Base-by-base conservation (phyloP, 2,329 filamentous ascomycete genomes). In the Chaetomium globosum region DNA sequence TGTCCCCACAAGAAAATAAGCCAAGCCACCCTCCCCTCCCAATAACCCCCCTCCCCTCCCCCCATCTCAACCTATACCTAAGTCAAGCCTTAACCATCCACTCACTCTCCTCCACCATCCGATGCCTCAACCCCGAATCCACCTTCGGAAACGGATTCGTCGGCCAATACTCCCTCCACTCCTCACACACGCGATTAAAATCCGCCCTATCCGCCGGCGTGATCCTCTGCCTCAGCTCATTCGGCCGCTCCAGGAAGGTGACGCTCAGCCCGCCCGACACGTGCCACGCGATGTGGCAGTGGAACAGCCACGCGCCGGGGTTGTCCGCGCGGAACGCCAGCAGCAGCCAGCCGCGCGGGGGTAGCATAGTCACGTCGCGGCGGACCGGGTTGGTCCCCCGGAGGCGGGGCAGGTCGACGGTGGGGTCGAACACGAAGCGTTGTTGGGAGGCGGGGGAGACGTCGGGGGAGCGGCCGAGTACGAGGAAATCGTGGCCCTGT, bases 231-330 rank as follows among this genome's bases (percentile, higher is more conserved):
- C 61, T 49, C 48, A 73, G 58, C 6, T 72, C 71, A 21, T 49
- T 56, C 1, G 65, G 58, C 12, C 71, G 51, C 70, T 76, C 85
- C 10, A 86, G 68, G 69, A 86, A 85, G 71, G 86, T 81, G 39
- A 85, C 74, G 7, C 77, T 79, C 19, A 86, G 76, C 26, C 82
- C 83, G 64, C 79, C 77, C 59, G 74, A 76, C 51, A 82, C 77
- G 71, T 85, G 83, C 81, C 79, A 83, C 23, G 79, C 79, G 64
- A 82, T 81, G 69, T 82, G 80, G 74, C 80, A 82, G 71, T 82
- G 80, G 74, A 82, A 76, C n/a, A 81, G 71, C 80, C 80, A 82
- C 6, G 78, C 73, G 54, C 82, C 82, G 0, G 82, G 82, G 68
- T 85, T 84, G 71, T 85, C 78, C 0, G 80, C 77, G 61, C 75